Percentiles rank a stretch among this genome's conserved stretches.
These are phyloP conservation scores for Penicillium sp. DNA, from an alignment of 2,329 filamentous ascomycete species.

Conservation along the genomic window DNA sequence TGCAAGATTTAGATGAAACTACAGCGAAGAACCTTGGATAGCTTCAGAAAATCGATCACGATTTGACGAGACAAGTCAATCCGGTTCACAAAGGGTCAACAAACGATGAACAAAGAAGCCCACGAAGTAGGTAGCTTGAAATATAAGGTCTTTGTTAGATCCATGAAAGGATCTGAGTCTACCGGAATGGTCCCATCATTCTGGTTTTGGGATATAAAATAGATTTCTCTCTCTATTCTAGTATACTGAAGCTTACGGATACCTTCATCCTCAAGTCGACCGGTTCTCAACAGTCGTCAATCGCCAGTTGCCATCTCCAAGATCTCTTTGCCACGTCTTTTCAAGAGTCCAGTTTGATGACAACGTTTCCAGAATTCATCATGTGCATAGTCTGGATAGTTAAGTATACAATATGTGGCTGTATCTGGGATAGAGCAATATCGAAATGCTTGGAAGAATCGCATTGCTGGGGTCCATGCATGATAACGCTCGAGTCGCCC, in stretches of 20 bases:
- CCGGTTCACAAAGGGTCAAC: background rate
- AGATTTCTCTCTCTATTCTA: too few species aligned
- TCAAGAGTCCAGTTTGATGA: background rate
- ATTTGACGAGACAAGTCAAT: background rate
- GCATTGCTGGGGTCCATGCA: constrained; percentile 8
- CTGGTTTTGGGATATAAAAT: too few species aligned
- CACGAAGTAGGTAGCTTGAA: background rate
- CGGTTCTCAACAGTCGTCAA: too few species aligned
- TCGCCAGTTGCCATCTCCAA: background rate
- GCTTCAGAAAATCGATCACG: too few species aligned
- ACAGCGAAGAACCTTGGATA: background rate
- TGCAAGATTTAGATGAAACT: background rate
- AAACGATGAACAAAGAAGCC: background rate
- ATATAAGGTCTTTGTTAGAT: background rate
- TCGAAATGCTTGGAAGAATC: constrained; percentile 3
- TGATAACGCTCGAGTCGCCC: constrained; percentile 12
- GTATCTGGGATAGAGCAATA: constrained; percentile 19
- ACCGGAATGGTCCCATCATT: too few species aligned
- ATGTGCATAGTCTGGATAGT: constrained; percentile 25
- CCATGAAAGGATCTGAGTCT: too few species aligned
- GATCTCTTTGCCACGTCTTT: background rate
- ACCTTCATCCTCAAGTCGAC: too few species aligned
- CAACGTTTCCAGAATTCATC: background rate
- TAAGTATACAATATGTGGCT: constrained; percentile 27
- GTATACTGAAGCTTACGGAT: too few species aligned